Base-by-base conservation (phyloP, 441 rosid species). In the Hura crepitans region DNA sequence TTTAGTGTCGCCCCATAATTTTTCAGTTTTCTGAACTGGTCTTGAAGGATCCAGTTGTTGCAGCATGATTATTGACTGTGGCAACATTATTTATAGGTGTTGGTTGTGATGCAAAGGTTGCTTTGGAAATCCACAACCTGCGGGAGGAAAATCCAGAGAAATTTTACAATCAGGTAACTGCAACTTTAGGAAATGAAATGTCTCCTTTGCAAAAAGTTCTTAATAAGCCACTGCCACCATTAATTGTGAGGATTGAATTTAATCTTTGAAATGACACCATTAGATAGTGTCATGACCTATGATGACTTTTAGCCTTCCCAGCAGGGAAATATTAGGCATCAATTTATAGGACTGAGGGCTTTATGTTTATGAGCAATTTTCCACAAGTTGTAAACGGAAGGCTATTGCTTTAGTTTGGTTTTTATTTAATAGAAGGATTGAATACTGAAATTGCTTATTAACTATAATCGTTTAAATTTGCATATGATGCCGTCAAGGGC, bases 21-120 rank as follows among this genome's bases (percentile, higher is more conserved):
- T 0, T 63, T 27, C 18, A 22, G n/a, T 14, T 45, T 42, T 63
- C 12, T 3, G n/a, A 27, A 63, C 27, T 8, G 28, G 39, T 0
- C 25, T 9, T 61, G 25, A 18, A 25, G 18, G 49, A 49, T 5
- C 27, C 25, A n/a, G 42, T 10, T 14, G 1, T 15, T 68, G 71
- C 30, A 42, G 55, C 60, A 33, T 54, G 46, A 63, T 65, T 61
- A 37, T 42, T 75, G 47, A 66, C 45, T 39, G 15, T 70, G n/a
- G 31, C 2, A 59, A 15, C 46, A 64, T 79, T 56, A 17, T 77
- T 66, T 72, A 42, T 83, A 95, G 99, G 98, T 69, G 80, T 92
- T 65, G 99, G 98, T 6, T 92, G 96, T 83, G 99, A 95, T 85
- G 99, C 99, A 2, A 95, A 92, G 88, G 96, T 95, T 33, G 98